Base-by-base conservation (phyloP, 2,329 filamentous ascomycete species). In the Aspergillus pseudoviridinutans region DNA sequence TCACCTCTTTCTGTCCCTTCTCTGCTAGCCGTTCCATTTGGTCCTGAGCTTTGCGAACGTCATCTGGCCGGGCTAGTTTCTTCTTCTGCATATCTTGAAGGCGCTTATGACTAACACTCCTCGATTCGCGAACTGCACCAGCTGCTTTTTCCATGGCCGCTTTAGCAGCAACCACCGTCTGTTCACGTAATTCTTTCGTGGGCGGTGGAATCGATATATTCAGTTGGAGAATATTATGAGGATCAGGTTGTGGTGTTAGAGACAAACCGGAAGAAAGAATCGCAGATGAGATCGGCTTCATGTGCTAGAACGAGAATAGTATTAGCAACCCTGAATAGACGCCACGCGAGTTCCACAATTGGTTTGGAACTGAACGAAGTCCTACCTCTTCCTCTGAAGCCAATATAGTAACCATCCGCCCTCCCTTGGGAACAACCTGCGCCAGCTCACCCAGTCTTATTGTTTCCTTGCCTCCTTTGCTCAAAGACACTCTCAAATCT, bases 381-480 rank as follows among this genome's bases (percentile, higher is more conserved):
- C 80, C 65, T 69, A 88, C 86, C 58, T 84, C 82, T 65, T 84
- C 81, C 66, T 90, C 87, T 14, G 85, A 83, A 42, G 84, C 84
- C 24, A 88, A 70, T n/a, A 90, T 76, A 58, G 84, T 82, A 29
- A 89, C 71, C 64, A 79, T 79, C 55, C 86, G 74, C 10, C 86
- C 80, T 27, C 81, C 86, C 65, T 87, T 86, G 0, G 85, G 84
- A 42, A 89, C 77, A 17, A 90, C 84, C 67, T 88, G 87, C 2
- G 86, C 87, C 56, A 90, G 67, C 67, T 89, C 86, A 9, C 81
- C 79, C 52, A 90, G 65, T 60, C 76, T 79, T 51, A 83, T 78
- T 1, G 73, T 82, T 58, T 82, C 76, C 58, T 81, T 84, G 24
- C 54, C 65, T 22, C 72, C 72, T 74, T 86, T 84, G 58, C 75